phyloP scores from a whole-genome alignment of 306 rosid species.

The Cucumis cinereus region DNA sequence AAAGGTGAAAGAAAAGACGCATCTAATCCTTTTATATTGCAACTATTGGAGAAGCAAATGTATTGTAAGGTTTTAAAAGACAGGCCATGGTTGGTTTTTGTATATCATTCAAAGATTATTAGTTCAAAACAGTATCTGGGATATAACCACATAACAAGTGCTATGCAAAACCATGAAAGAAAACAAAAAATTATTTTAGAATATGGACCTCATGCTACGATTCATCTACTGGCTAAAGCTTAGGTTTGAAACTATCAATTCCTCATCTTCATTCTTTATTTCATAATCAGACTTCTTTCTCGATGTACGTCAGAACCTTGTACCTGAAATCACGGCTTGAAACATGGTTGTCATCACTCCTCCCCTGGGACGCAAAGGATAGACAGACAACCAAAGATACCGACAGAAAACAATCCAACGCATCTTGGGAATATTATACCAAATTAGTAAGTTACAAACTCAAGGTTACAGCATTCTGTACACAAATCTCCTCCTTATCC shows the following conservation, averaged over 20 bases:
- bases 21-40: background rate
- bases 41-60: background rate
- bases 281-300: background rate
- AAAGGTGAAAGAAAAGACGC: background rate
- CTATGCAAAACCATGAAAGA: background rate
- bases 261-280: background rate
- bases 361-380: background rate
- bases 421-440: background rate
- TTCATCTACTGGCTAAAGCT: background rate
- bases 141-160: background rate
- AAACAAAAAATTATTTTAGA: background rate
- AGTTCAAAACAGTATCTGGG: background rate
- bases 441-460: background rate
- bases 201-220: background rate
- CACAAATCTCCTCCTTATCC: background rate
- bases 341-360: background rate
- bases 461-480: background rate
- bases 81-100: background rate
- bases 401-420: background rate
- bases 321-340: constrained; percentile 1
- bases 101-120: background rate
- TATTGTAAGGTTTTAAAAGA: background rate
- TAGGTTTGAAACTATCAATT: background rate
- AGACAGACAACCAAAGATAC: background rate
- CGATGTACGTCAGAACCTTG: background rate